Evolutionary conservation across 495 filamentous ascomycete species (phyloP).

Genomic region (Xylaria palmicola): DNA sequence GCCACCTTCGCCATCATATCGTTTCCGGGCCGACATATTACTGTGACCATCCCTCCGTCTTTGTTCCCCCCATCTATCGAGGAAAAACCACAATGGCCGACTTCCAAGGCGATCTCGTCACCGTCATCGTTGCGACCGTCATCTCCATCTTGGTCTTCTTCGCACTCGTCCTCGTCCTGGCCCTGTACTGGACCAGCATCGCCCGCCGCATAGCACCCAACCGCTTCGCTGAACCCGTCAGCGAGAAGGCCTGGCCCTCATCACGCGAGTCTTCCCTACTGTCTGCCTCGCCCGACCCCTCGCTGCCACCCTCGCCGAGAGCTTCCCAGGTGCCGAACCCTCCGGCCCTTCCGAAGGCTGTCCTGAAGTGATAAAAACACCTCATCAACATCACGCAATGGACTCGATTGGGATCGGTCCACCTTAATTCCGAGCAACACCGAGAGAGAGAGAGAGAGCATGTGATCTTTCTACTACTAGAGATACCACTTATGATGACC

Average conservation of each 20-base stretch:
- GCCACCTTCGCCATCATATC: not conserved
- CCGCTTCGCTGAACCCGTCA: slow-evolving; percentile 16
- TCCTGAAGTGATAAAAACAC: not conserved
- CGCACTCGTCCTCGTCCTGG: slow-evolving; percentile 21
- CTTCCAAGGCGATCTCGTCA: slow-evolving; percentile 25
- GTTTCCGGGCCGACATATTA: not conserved
- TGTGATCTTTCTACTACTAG: not conserved
- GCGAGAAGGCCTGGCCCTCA: slow-evolving; percentile 28
- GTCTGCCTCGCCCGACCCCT: not conserved
- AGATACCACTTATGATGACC: not conserved
- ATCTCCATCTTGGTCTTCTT: slow-evolving; percentile 17
- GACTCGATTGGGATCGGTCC: not conserved
- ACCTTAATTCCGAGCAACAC: not conserved
- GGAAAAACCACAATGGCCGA: slow-evolving; percentile 21
- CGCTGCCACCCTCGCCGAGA: slow-evolving; percentile 19
- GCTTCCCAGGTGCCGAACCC: slow-evolving; percentile 22
- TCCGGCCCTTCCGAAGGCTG: slow-evolving; percentile 12
- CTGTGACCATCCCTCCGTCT: too few relatives aligned
- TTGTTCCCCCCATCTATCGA: too few relatives aligned
- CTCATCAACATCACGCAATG: not conserved
- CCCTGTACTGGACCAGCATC: slow-evolving; percentile 30
- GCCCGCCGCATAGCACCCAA: slow-evolving; percentile 20
- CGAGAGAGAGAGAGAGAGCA: not conserved
- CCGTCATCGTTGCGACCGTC: slow-evolving; percentile 23
- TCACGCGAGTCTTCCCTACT: slow-evolving; percentile 12